Base-by-base conservation (phyloP, 2,329 filamentous ascomycete species). In the Aspergillus cejpii region DNA sequence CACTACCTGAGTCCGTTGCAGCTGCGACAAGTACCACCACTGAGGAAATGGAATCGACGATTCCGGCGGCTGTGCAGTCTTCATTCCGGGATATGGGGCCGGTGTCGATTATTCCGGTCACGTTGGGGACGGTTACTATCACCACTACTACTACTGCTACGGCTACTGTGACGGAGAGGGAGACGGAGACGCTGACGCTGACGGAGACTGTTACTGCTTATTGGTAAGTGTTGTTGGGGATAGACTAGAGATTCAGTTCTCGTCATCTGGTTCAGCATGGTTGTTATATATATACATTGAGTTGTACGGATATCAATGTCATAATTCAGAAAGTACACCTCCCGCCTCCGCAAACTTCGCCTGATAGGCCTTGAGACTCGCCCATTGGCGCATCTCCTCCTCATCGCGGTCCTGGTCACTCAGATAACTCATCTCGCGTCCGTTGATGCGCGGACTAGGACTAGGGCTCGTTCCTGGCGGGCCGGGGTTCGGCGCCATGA, bases 281-380 rank as follows among this genome's bases (percentile, higher is more conserved):
- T n/a, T n/a, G n/a, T n/a, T n/a, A n/a, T n/a, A n/a, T n/a, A n/a
- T n/a, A n/a, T n/a, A n/a, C n/a, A n/a, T n/a, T n/a, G n/a, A n/a
- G n/a, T n/a, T n/a, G n/a, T n/a, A n/a, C n/a, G n/a, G n/a, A n/a
- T n/a, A n/a, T n/a, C 6, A 19, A 1, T 6, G 10, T 54, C 53
- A 65, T 36, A 65, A 26, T 29, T 65, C 58, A 20, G 57, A 59
- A 20, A 65, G 38, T 23, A 62, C 21, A 17, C 80, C 83, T 1
- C 81, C 83, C 27, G 76, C 76, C 43, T 81, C 77, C 6, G 81
- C 78, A 60, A 89, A 87, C 45, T 82, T 80, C 50, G 83, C 66
- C 65, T 94, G 88, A 53, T 86, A 85, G 41, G 91, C 84, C 47
- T 85, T 76, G 52, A 94, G 66, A 61, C 85, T 86, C 0, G 85